Evolutionary conservation across 2,329 filamentous ascomycete genomes (phyloP), one percentile per base, ranked within the genome.

Genomic region (Canariomyces notabilis): DNA sequence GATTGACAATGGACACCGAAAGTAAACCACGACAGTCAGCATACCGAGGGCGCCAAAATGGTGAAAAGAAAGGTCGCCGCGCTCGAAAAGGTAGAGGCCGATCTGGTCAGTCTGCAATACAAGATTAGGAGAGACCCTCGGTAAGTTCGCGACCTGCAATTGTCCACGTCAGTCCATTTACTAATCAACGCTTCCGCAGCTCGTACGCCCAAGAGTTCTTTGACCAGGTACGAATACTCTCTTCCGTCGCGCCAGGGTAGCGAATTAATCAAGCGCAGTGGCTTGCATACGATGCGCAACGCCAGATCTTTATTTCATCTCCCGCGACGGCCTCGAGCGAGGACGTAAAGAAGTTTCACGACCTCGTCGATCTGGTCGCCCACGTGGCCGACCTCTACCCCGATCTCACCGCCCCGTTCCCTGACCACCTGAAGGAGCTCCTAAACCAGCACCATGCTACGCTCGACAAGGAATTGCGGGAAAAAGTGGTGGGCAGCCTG

Each of bases 361-460:
- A 97, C 61, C 78, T 95, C 57, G 86, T 98, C 59, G 91, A 97
- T 61, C 87, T 98, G 59, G 83, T 97, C 58, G 83, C 90, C 16
- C 93, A 98, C 68, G 86, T 94, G 51, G 86, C 91, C 63, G 90
- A 96, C 62, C 94, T 89, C 71, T 98, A 95, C 67, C 89, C 88
- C 41, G 79, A 85, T 48, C 78, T 91, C 51, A 90, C 89, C 1
- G 75, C 75, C 42, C 73, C 77, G 8, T 97, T 96, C 57, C 80
- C 89, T 18, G 76, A 83, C 34, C 87, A 95, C 54, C 74, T 98
- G 39, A 89, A 89, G 61, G 76, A 82, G 23, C 85, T 98, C 49
- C 70, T 98, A 37, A 80, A 80, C 38, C 74, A 84, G 56, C 89
- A 97, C 63, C 91, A 97, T 74, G 80, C 84, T 37, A 76, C 83